A percentile compares a stretch with the other conserved stretches of the same genome.
phyloP scores from a whole-genome alignment of 2,329 filamentous ascomycete genomes.

The Bimuria novae-zelandiae region DNA sequence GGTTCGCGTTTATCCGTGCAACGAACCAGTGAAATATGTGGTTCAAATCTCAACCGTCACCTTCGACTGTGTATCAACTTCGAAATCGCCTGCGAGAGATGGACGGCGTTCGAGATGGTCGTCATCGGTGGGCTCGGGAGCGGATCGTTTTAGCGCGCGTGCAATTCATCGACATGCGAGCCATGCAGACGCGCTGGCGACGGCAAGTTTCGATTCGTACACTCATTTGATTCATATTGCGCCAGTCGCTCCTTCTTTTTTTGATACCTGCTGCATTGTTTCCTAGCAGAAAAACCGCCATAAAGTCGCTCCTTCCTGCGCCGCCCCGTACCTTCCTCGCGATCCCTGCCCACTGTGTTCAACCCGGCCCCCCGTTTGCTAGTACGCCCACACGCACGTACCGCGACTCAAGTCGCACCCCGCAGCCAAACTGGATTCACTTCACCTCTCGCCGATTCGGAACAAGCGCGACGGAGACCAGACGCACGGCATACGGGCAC shows the following conservation, averaged over 20 bases:
- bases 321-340: not conserved
- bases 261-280: not conserved
- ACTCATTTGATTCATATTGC: not conserved
- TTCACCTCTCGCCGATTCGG: slow-evolving; percentile 31
- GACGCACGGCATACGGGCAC: slow-evolving; percentile 31
- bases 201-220: not conserved
- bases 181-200: not conserved
- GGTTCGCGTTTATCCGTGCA: not conserved
- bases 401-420: slow-evolving; percentile 2
- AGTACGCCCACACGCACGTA: not conserved
- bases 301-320: not conserved
- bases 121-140: slow-evolving; percentile 1
- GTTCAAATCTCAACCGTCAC: not conserved
- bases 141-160: slow-evolving; percentile 1
- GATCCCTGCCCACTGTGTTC: not conserved
- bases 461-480: slow-evolving; percentile 37
- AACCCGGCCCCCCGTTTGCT: not conserved
- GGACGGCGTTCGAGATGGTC: not conserved
- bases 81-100: not conserved
- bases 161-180: not conserved
- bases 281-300: not conserved
- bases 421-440: slow-evolving; percentile 34
- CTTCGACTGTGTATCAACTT: not conserved
- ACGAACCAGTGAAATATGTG: not conserved
- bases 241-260: not conserved